Evolutionary conservation across 1,139 yeast genomes (phyloP).

Genomic region (Hyphopichia buzzinii): DNA sequence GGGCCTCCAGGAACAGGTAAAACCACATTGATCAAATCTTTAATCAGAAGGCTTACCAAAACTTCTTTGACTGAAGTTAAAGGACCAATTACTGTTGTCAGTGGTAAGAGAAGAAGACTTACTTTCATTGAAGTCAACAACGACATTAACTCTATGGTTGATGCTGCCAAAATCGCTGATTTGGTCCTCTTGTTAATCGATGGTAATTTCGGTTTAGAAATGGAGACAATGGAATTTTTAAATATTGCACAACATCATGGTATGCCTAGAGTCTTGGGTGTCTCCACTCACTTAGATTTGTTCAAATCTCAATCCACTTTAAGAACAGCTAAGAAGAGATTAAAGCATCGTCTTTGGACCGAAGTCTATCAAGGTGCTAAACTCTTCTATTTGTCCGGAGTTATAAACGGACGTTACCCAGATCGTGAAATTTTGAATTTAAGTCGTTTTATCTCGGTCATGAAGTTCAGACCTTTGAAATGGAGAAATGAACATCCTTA

Average conservation of each 20-base stretch:
- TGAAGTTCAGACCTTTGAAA: constrained; percentile 96
- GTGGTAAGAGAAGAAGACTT: constrained; percentile 89
- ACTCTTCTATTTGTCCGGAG: constrained; percentile 91
- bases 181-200: constrained; percentile 85
- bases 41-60: constrained; percentile 87
- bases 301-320: constrained; percentile 88
- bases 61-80: constrained; percentile 80
- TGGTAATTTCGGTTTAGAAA: constrained; percentile 97
- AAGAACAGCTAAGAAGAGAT: constrained; percentile 86
- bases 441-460: constrained; percentile 89
- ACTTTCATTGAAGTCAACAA: constrained; percentile 92
- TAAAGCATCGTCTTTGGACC: constrained; percentile 97
- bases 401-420: constrained; percentile 94
- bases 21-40: constrained; percentile 85
- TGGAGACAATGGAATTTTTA: constrained; percentile 99
- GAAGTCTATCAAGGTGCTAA: constrained; percentile 99
- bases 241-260: constrained; percentile 98
- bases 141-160: constrained; percentile 94
- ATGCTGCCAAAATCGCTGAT: constrained; percentile 94
- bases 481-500: constrained; percentile 99
- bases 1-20: constrained; percentile 99
- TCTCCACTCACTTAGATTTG: constrained; percentile 92
- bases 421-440: constrained; percentile 92
- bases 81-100: constrained; percentile 97
- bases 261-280: constrained; percentile 96